These are phyloP conservation scores for Haematococcus sp. DNA, from an alignment of 139 green algal genomes.

Conservation along the genomic window DNA sequence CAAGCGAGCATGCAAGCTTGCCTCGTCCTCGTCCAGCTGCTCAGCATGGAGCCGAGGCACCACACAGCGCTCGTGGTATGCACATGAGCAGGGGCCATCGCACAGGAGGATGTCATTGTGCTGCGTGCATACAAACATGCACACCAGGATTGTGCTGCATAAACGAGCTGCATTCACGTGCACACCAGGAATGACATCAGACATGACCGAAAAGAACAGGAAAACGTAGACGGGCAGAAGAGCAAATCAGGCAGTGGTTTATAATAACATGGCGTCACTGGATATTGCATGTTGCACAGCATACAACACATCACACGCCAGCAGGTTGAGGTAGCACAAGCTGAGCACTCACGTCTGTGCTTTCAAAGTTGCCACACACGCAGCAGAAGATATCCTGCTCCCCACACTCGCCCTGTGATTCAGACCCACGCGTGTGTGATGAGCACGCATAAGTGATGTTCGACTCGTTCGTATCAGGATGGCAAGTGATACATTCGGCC, in stretches of 20 bases:
- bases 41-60: conserved; percentile 52
- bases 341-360: conserved; percentile 37
- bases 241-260: too few species aligned
- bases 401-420: conserved; percentile 68
- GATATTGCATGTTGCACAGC: too few species aligned
- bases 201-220: too few species aligned
- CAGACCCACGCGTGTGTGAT: conserved; percentile 31
- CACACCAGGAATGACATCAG: background rate
- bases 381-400: conserved; percentile 78
- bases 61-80: conserved; percentile 75
- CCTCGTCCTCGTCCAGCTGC: conserved; percentile 68
- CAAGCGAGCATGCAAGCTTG: too few species aligned
- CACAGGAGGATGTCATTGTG: conserved; percentile 95
- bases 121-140: conserved; percentile 26
- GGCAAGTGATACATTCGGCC: too few species aligned
- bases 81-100: conserved; percentile 81
- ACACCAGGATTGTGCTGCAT: background rate
- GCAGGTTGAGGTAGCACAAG: background rate
- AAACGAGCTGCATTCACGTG: background rate
- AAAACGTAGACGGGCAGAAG: too few species aligned
- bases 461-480: too few species aligned
- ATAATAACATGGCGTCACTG: too few species aligned
- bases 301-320: too few species aligned
- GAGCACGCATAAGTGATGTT: background rate
- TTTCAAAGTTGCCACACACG: conserved; percentile 59